Evolutionary conservation across 2,329 filamentous ascomycete genomes (phyloP), one percentile per base, ranked within the genome.

Genomic region (Claviceps quebecensis): DNA sequence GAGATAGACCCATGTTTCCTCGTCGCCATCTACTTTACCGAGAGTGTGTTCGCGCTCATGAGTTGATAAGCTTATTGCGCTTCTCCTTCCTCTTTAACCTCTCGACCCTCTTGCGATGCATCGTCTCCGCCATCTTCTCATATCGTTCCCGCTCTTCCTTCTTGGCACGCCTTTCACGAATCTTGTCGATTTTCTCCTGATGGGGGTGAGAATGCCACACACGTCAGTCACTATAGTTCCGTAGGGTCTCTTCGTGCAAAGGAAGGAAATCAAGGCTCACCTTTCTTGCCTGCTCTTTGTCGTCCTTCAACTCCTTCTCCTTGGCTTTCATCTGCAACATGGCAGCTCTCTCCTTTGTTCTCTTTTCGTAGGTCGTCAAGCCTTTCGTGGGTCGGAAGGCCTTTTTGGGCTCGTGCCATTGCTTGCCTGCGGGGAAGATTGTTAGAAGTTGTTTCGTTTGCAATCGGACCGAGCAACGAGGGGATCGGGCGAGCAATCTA

Each of bases 31-130:
- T 3, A 8, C 22, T 14, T 17, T 7, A 36, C 13, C 34, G 11
- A 16, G 22, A 16, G 14, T 1, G 37, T 16, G 46, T 45, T 48
- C 17, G 39, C 48, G 34, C 48, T 23, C 22, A 29, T 49, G 80
- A 83, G 65, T 83, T 83, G 61, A 85, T 65, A 65, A 88, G 71
- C 73, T 91, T 93, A 70, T 91, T 98, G 65, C 93, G 82, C 83
- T 97, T 97, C 75, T 98, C 93, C 69, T 88, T 86, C 64, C 90
- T 80, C 82, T 89, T 95, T 68, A 95, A 70, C 60, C 93, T 80
- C 71, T 98, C 93, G 13, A 97, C 84, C 55, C 90, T 78, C 77
- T 95, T 97, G 69, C 80, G 82, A 72, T 97, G 91, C 93, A 98
- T 97, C 74, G 93, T 97, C 72, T 89, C 87, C 19, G 89, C 91